phyloP scores from a whole-genome alignment of 768 basidiomycete species.

The Sarcodon aspratus region DNA sequence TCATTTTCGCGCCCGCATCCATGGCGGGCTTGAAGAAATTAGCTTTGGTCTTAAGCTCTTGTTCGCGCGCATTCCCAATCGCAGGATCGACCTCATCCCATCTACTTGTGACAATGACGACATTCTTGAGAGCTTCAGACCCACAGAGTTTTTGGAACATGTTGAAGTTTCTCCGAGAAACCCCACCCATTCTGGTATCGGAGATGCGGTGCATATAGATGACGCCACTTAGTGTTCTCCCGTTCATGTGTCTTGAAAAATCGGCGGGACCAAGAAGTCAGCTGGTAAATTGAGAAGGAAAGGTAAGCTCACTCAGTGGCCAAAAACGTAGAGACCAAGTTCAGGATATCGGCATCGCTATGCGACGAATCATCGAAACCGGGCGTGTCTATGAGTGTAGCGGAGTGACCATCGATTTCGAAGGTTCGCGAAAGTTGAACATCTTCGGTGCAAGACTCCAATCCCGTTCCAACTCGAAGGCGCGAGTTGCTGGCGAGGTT shows the following conservation, averaged over 20 bases:
- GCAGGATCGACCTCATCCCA: constrained; percentile 32
- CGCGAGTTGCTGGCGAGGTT: constrained; percentile 38
- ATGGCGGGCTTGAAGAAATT: constrained; percentile 43
- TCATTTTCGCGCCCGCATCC: constrained; percentile 33
- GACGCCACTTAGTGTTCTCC: constrained; percentile 10
- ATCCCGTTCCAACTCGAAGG: constrained; percentile 31
- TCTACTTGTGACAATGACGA: constrained; percentile 44
- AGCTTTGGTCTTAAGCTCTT: constrained; percentile 28
- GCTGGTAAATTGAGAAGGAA: neutral
- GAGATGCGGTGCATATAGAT: constrained; percentile 15
- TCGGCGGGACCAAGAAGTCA: neutral
- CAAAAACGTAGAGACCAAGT: constrained; percentile 6
- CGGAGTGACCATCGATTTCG: constrained; percentile 25
- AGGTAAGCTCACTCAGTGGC: constrained; percentile 4
- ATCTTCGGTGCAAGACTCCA: constrained; percentile 39
- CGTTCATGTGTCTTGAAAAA: constrained; percentile 8
- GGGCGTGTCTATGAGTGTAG: constrained; percentile 49
- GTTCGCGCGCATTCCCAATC: constrained; percentile 31
- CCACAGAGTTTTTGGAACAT: constrained; percentile 46
- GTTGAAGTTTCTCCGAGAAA: constrained; percentile 28
- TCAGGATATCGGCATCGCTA: constrained; percentile 9
- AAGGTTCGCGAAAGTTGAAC: constrained; percentile 34
- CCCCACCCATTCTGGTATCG: constrained; percentile 11
- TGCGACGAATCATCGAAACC: constrained; percentile 44
- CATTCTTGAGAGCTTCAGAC: constrained; percentile 33